Base-by-base conservation (phyloP, 1,139 yeast genomes). In the Hansenula sp. region DNA sequence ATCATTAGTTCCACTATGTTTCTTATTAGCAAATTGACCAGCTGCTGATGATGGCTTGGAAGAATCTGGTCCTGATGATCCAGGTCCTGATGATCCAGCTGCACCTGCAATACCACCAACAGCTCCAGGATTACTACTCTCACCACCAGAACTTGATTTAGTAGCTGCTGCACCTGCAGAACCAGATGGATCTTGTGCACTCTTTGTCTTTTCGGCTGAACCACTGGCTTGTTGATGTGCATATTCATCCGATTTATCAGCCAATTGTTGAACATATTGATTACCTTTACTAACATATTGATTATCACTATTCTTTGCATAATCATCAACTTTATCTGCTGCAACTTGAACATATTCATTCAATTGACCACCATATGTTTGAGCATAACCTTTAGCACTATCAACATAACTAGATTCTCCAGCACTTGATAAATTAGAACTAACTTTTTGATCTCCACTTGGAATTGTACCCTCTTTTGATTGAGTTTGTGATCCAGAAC, bases 261-360 rank as follows among this genome's bases (percentile, higher is more conserved):
- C 40, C 6, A 24, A 28, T n/a, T 36, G 17, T 34, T 35, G 40
- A 17, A 34, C 35, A 28, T 34, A 16, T 16, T 22, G 26, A 25
- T 36, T 45, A n/a, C 48, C 51, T 39, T 45, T 37, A 9, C 29
- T 27, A 22, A 43, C 32, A 30, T 39, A 37, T 26, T 36, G 34
- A 17, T 45, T 44, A 32, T 44, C 39, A 35, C 41, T 42, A 9
- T 25, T 36, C 26, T 44, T 34, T 9, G 49, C 44, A 26, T 44
- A 40, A 3, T 37, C 44, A 24, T 44, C 49, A 36, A 37, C 47
- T 32, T 43, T 45, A 22, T 41, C 43, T 28, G 52, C 51, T 30
- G 43, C 46, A 14, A 14, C 8, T 36, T 48, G 45, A 25, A 42
- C 43, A 29, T 43, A 35, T 2, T 38, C 41, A 26, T 46, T 44